Evolutionary conservation across 352 stramenopile genomes (phyloP).

Genomic region (Albugo laibachii): DNA sequence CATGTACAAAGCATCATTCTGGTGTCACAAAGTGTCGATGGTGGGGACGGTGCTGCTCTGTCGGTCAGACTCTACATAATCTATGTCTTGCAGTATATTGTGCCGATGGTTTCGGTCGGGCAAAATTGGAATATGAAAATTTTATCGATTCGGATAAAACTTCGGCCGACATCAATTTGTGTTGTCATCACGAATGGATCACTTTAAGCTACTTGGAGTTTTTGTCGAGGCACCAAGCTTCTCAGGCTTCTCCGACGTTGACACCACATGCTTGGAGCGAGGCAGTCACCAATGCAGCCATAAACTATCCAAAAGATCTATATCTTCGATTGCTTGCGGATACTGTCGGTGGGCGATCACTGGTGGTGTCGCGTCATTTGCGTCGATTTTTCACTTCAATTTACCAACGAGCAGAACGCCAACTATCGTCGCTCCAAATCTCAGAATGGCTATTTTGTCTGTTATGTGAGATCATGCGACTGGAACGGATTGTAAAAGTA

Average conservation of each 20-base stretch:
- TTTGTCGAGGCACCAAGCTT: conserved; percentile 28
- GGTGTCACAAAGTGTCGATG: neutral
- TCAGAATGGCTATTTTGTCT: conserved; percentile 61
- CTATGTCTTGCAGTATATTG: conserved; percentile 32
- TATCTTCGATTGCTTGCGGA: conserved; percentile 57
- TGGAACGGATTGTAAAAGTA: conserved; percentile 18
- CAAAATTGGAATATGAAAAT: conserved; percentile 20
- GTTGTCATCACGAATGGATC: conserved; percentile 14
- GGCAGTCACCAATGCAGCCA: conserved; percentile 16
- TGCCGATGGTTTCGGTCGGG: conserved; percentile 24
- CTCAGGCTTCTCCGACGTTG: conserved; percentile 13
- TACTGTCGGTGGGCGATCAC: conserved; percentile 23
- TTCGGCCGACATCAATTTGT: neutral
- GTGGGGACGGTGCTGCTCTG: too few relatives aligned
- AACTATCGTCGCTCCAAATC: conserved; percentile 38
- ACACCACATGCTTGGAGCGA: conserved; percentile 32
- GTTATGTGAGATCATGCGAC: conserved; percentile 34
- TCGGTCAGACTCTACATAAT: conserved; percentile 17
- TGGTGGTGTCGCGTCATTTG: conserved; percentile 49
- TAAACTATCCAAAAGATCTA: conserved; percentile 21
- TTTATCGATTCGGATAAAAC: neutral
- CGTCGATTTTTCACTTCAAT: conserved; percentile 32
- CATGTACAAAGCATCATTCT: conserved; percentile 18
- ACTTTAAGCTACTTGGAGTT: conserved; percentile 30
- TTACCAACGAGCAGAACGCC: conserved; percentile 20